Evolutionary conservation across 352 stramenopile genomes (phyloP).

Genomic region (Phytophthora ramorum): DNA sequence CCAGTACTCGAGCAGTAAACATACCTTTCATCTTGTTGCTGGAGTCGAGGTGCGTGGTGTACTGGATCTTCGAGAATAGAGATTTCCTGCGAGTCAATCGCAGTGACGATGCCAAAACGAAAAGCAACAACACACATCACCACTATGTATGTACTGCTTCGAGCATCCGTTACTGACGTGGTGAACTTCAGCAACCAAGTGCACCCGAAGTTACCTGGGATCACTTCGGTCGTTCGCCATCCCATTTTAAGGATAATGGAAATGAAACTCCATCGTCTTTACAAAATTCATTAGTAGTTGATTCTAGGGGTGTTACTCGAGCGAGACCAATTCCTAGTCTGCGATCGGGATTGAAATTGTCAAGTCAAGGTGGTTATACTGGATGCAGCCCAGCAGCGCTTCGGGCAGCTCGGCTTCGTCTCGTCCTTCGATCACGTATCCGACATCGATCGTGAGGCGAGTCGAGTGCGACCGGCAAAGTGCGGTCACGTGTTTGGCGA

Average conservation of each 20-base stretch:
- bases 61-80: conserved; percentile 14
- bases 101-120: conserved; percentile 2
- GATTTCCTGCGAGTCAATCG: neutral
- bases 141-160: neutral
- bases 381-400: conserved; percentile 77
- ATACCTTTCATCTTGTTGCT: conserved; percentile 24
- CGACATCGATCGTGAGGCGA: conserved; percentile 77
- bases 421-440: conserved; percentile 81
- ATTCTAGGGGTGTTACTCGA: neutral
- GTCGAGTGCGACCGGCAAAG: conserved; percentile 76
- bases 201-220: no score
- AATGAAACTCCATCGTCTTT: conserved; percentile 9
- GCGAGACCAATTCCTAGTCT: conserved; percentile 15
- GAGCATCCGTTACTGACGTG: conserved; percentile 15
- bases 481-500: conserved; percentile 82
- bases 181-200: no score
- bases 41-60: neutral
- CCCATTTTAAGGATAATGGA: neutral
- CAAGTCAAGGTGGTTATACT: conserved; percentile 84
- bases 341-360: conserved; percentile 58
- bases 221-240: neutral
- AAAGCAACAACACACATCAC: neutral
- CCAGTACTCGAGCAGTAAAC: neutral
- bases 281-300: conserved; percentile 23
- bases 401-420: conserved; percentile 77